Base-by-base conservation (phyloP, 2,329 filamentous ascomycete genomes). In the Stagonosporopsis tanaceti region DNA sequence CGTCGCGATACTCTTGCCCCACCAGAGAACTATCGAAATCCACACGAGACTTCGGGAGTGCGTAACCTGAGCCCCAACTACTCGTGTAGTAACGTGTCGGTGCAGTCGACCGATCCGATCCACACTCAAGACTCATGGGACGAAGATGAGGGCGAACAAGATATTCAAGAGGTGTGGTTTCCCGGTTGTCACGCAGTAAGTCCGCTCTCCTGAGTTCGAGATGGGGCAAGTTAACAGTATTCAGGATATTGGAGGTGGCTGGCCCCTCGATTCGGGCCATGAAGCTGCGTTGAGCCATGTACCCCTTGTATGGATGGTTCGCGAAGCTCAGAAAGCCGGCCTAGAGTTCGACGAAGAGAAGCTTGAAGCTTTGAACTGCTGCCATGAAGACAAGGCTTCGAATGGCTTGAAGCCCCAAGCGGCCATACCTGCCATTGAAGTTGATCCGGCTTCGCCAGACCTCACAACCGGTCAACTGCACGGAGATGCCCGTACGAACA, bases 101-200 rank as follows among this genome's bases (percentile, higher is more conserved):
- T 77, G 28, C 47, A 76, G 48, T 75, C 70, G 1, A 52, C 70
- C n/a, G 68, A 70, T 17, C 65, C 60, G 15, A 59, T 69, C 3
- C 62, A 66, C 14, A 65, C 66, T 2, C 59, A 59, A 46, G 55
- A 69, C 17, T 66, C 65, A 3, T 62, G 63, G 25, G 68, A 71
- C 25, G 69, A 72, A 14, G 75, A 79, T 0, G 78, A 80, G 6
- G 79, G 79, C 0, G 80, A 82, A 1, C 90, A 93, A 68, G 89
- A 94, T 63, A 89, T 94, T 45, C 85, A 91, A 57, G 91, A 95
- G 67, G 84, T 94, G 0, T 91, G 89, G 89, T 95, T 95, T 67
- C 82, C 90, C 0, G 91, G 91, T 8, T 87, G 88, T 11, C 91
- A 96, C 61, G 91, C 86, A 1, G 75, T 77, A 61, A 64, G 72